phyloP scores from a whole-genome alignment of 768 basidiomycete genomes.

The Tylopilus sp. region DNA sequence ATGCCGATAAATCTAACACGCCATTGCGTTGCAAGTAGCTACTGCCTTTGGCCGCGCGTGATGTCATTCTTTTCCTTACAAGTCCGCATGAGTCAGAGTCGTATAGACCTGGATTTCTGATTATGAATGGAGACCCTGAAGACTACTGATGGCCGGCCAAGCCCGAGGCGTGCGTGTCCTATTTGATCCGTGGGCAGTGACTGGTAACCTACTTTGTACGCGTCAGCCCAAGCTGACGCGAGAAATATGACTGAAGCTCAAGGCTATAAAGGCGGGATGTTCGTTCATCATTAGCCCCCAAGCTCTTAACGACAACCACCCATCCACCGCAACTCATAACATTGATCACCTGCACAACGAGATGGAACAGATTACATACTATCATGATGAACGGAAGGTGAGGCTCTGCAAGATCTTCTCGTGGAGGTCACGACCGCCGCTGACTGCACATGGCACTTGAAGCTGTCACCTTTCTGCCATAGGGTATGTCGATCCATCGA shows the following conservation, averaged over 20 bases:
- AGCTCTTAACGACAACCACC: not conserved
- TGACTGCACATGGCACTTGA: not conserved
- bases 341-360: not conserved
- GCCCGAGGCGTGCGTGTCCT: not conserved
- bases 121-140: too few species aligned
- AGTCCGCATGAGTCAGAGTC: not conserved
- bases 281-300: not conserved
- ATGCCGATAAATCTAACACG: too few species aligned
- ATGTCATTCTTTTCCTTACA: not conserved
- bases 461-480: conserved; percentile 57
- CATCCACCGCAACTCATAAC: not conserved
- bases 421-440: not conserved
- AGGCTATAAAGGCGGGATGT: not conserved
- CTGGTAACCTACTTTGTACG: not conserved
- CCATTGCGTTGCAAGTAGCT: too few species aligned
- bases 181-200: not conserved
- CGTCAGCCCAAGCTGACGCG: too few species aligned
- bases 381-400: conserved; percentile 37
- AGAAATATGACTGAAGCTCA: too few species aligned
- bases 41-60: not conserved
- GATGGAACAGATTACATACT: conserved; percentile 37
- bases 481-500: conserved; percentile 34
- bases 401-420: not conserved
- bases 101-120: not conserved
- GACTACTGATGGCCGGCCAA: not conserved